Conservation (phyloP, 352 stramenopile genomes). For the Pythium rishiriense region DNA sequence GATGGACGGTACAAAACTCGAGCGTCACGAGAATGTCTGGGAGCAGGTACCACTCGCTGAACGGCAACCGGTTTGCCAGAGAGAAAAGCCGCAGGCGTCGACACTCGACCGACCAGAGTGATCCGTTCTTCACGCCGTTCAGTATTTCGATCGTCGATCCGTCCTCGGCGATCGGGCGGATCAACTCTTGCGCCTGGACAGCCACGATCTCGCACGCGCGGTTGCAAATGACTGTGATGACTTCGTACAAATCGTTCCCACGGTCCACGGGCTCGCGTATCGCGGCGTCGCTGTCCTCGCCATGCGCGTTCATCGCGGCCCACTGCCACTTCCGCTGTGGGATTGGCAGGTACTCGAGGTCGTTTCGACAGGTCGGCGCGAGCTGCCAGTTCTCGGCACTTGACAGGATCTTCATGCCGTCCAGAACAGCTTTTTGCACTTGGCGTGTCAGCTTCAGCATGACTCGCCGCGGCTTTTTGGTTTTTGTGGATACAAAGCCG, state of each 20-base stretch:
- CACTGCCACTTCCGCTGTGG: background rate
- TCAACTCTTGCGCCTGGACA: conserved; percentile 48
- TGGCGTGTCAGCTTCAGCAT: conserved; percentile 55
- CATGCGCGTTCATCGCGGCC: background rate
- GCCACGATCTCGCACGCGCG: conserved; percentile 50
- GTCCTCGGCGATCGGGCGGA: conserved; percentile 43
- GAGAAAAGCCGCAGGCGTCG: conserved; percentile 60
- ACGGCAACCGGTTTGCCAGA: conserved; percentile 42
- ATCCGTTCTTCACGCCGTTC: conserved; percentile 26
- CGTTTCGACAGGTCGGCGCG: conserved; percentile 28
- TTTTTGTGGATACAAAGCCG: conserved; percentile 39
- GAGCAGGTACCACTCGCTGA: conserved; percentile 50
- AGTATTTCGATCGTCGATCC: conserved; percentile 31
- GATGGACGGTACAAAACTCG: conserved; percentile 44
- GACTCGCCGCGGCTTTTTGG: conserved; percentile 44
- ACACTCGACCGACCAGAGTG: conserved; percentile 43
- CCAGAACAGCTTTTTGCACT: conserved; percentile 39
- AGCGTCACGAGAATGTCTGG: conserved; percentile 34
- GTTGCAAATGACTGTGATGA: conserved; percentile 52
- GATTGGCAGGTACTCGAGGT: conserved; percentile 18
- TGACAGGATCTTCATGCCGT: conserved; percentile 56
- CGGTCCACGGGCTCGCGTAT: background rate
- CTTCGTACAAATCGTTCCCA: conserved; percentile 43
- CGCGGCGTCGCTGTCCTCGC: background rate
- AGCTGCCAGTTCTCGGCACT: conserved; percentile 56